These are phyloP conservation scores for Neopestalotiopsis sp. DNA, from an alignment of 2,329 filamentous ascomycete genomes.

Conservation along the genomic window DNA sequence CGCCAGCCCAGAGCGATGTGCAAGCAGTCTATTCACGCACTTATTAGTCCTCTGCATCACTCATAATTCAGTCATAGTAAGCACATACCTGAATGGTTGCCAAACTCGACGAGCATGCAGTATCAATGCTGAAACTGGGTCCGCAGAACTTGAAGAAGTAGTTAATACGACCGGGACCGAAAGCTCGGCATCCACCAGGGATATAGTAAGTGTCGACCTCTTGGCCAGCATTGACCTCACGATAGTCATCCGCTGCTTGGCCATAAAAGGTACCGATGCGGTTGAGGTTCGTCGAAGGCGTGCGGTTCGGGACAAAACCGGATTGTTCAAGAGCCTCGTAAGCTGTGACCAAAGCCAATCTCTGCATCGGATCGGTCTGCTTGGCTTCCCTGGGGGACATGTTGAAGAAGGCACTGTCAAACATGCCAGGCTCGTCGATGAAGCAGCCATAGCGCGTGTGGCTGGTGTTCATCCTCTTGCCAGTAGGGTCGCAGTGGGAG, in stretches of 20 bases:
- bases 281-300: slow-evolving; percentile 60
- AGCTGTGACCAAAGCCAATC: slow-evolving; percentile 68
- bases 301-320: slow-evolving; percentile 68
- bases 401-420: slow-evolving; percentile 21
- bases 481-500: slow-evolving; percentile 54
- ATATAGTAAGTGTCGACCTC: slow-evolving; percentile 67
- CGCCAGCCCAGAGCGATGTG: slow-evolving; percentile 62
- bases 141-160: slow-evolving; percentile 81
- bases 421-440: slow-evolving; percentile 18
- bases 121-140: slow-evolving; percentile 75
- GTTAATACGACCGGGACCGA: slow-evolving; percentile 66
- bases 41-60: background rate
- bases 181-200: slow-evolving; percentile 49
- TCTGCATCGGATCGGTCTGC: slow-evolving; percentile 73
- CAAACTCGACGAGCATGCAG: slow-evolving; percentile 78
- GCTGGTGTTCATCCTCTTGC: slow-evolving; percentile 47
- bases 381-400: slow-evolving; percentile 30
- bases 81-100: slow-evolving; percentile 67
- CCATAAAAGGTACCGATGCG: slow-evolving; percentile 75
- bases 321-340: slow-evolving; percentile 75
- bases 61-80: background rate
- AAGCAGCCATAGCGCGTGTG: slow-evolving; percentile 25
- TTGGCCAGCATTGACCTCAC: slow-evolving; percentile 75
- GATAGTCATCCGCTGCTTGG: slow-evolving; percentile 78
- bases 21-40: slow-evolving; percentile 44